phyloP scores from a whole-genome alignment of 768 basidiomycete species.

The Candolleomyces efflorescens region DNA sequence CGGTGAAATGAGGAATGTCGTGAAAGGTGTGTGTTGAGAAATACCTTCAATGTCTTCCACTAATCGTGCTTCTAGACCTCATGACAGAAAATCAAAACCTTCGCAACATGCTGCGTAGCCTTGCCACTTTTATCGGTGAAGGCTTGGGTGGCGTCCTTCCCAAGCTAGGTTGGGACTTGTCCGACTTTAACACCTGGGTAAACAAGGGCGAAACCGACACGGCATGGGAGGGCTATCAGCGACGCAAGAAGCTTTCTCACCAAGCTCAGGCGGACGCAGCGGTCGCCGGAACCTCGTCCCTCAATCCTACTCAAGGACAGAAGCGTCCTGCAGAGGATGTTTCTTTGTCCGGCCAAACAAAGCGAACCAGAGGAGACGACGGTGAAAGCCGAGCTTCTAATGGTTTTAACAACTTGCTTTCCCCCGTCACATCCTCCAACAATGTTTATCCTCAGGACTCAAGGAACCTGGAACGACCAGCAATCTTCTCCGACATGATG shows the following conservation, averaged over 20 bases:
- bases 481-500: conserved; percentile 60
- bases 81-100: conserved; percentile 89
- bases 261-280: conserved; percentile 17
- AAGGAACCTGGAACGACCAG: conserved; percentile 40
- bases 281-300: conserved; percentile 6
- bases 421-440: conserved; percentile 41
- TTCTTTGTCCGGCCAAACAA: conserved; percentile 32
- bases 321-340: conserved; percentile 60
- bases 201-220: conserved; percentile 91
- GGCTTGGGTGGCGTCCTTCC: conserved; percentile 75
- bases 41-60: conserved; percentile 6
- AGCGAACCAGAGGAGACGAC: conserved; percentile 49
- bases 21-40: conserved; percentile 51
- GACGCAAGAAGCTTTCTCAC: conserved; percentile 48
- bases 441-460: conserved; percentile 43
- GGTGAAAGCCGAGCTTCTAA: conserved; percentile 28
- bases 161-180: conserved; percentile 73
- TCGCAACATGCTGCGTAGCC: conserved; percentile 69
- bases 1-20: conserved; percentile 75
- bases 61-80: conserved; percentile 46
- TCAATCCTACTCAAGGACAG: conserved; percentile 21
- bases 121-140: conserved; percentile 83
- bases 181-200: conserved; percentile 77
- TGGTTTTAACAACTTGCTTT: conserved; percentile 54
- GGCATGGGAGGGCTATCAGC: conserved; percentile 84